Base-by-base conservation (phyloP, 768 basidiomycete genomes). In the Melanogaster broomeanus region DNA sequence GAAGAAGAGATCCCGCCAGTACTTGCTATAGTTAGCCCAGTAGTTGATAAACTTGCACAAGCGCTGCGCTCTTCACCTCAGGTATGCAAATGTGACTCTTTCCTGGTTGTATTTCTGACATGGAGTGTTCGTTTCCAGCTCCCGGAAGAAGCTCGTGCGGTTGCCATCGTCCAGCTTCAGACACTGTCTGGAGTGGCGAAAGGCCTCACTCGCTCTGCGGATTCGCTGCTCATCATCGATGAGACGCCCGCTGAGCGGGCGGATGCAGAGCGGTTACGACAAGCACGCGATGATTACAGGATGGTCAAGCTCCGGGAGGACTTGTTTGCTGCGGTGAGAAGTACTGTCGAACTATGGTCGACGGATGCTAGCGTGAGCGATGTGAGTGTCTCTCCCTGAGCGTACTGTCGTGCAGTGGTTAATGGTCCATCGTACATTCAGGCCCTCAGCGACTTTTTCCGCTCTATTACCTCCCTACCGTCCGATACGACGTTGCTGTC, bases 101-200 rank as follows among this genome's bases (percentile, higher is more conserved):
- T 30, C 11, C 41, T 34, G 6, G n/a, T 35, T 15, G 18, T 12
- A 12, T 18, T 30, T 6, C 21, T 16, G 13, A 22, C 30, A 25
- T 27, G 6, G 10, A 12, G 34, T 6, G 25, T 49, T 21, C 13
- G 5, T 31, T 10, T 16, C 7, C 56, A 92, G 90, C 73, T 82
- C 15, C 87, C 86, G 0, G 88, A 90, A 30, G 88, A 91, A 53
- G 83, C 90, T 1, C 83, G 85, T 6, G 63, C 71, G 0, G 62
- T 84, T 3, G 81, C 83, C 2, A 81, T 91, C 19, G 77, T 85
- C 13, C 86, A 93, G 52, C 77, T 96, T 1, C 86, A 90, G 58
- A 88, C 86, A 0, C 74, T 98, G 13, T 81, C 91, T 0, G 95
- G 93, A 10, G 83, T 94, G 24, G 90, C 92, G 1, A 89, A 88